These are phyloP conservation scores for Fraxinus latifolia DNA, from an alignment of 305 asterid species.

Conservation along the genomic window DNA sequence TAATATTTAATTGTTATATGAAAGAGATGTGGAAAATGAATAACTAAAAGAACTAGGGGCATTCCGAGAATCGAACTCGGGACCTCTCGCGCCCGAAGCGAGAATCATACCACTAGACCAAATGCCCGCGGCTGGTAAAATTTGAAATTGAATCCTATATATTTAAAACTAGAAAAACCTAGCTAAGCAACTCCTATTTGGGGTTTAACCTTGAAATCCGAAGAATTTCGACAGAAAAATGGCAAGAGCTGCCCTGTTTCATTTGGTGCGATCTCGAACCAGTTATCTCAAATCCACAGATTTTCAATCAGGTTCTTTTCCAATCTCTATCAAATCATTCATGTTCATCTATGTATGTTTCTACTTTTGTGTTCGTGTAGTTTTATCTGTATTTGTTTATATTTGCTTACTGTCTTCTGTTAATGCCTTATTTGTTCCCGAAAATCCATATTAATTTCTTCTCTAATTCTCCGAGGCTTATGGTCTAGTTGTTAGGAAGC, in stretches of 20 bases:
- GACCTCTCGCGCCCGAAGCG: conserved; percentile 99
- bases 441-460: neutral
- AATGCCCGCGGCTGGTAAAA: conserved; percentile 40
- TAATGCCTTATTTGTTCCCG: neutral
- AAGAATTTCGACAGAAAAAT: conserved; percentile 10
- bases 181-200: neutral
- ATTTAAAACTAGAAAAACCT: neutral
- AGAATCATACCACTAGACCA: conserved; percentile 99
- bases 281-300: conserved; percentile 22
- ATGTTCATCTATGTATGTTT: neutral
- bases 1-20: no score
- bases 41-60: no score
- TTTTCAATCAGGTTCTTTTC: conserved; percentile 33
- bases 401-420: neutral
- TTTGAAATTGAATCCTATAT: neutral
- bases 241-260: conserved; percentile 34
- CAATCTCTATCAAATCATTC: neutral
- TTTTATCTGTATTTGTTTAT: neutral
- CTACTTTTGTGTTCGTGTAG: neutral
- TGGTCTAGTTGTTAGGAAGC: neutral
- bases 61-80: conserved; percentile 99
- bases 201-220: neutral
- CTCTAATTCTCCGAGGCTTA: neutral
- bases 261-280: conserved; percentile 35
- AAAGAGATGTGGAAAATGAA: no score